A percentile compares a stretch with the other conserved stretches of the same genome.
phyloP scores from a whole-genome alignment of 2,329 filamentous ascomycete genomes.

The Colletotrichum orchidophilum region DNA sequence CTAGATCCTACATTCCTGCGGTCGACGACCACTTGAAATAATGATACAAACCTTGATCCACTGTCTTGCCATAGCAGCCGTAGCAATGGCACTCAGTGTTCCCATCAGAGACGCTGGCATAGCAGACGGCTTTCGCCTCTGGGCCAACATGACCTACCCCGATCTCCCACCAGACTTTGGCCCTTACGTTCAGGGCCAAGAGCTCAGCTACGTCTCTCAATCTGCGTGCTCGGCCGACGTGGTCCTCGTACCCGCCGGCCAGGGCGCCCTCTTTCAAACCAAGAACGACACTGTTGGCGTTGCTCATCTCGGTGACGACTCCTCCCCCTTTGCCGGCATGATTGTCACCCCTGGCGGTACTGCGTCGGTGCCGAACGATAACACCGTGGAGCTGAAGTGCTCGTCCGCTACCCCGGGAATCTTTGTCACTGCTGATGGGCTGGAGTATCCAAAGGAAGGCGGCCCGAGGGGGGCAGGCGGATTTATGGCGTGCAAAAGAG shows the following conservation, averaged over 20 bases:
- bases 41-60: too few relatives aligned
- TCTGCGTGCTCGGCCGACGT: neutral
- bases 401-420: neutral
- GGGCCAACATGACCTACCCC: constrained; percentile 17
- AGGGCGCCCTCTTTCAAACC: neutral
- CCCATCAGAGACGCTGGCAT: neutral
- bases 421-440: neutral
- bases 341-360: neutral
- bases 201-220: constrained; percentile 1
- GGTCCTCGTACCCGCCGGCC: neutral
- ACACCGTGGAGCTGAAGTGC: neutral
- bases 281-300: constrained; percentile 8
- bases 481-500: constrained; percentile 4
- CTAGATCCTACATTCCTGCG: too few relatives aligned
- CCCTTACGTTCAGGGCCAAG: neutral
- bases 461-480: neutral
- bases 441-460: neutral
- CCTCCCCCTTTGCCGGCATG: neutral
- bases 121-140: neutral
- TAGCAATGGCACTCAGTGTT: neutral
- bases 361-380: neutral
- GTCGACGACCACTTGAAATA: too few relatives aligned
- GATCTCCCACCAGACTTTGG: neutral
- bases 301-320: neutral
- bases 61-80: neutral